Percentiles rank a stretch among this genome's conserved stretches.
phyloP scores from a whole-genome alignment of 2,329 filamentous ascomycete species.

The Monosporascus sp. region DNA sequence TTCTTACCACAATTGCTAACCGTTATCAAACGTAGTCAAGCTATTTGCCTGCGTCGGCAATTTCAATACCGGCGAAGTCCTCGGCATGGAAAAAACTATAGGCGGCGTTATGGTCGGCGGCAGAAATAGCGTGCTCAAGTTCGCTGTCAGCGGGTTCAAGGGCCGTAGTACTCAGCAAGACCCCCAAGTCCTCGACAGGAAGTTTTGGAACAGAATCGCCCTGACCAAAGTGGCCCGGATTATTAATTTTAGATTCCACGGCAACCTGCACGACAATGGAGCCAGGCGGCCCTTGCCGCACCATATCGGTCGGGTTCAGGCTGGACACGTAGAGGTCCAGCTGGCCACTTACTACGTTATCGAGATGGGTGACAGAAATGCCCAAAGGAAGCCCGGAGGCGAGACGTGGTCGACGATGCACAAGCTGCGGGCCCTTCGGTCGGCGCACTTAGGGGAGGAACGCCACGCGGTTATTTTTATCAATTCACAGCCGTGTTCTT shows the following conservation, averaged over 20 bases:
- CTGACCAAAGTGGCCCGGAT: slow-evolving; percentile 10
- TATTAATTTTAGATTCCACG: slow-evolving; percentile 14
- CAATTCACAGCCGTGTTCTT: slow-evolving; percentile 14
- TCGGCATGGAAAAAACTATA: slow-evolving; percentile 15
- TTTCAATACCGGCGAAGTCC: slow-evolving; percentile 9
- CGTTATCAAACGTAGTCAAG: background rate
- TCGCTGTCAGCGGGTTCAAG: slow-evolving; percentile 13
- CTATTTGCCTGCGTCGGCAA: background rate
- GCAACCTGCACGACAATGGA: slow-evolving; percentile 13
- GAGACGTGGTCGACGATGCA: slow-evolving; percentile 5
- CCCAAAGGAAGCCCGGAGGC: background rate
- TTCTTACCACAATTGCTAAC: background rate
- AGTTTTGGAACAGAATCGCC: slow-evolving; percentile 14
- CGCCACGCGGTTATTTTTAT: slow-evolving; percentile 14
- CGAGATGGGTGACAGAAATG: background rate
- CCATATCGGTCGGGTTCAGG: slow-evolving; percentile 16
- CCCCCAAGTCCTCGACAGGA: slow-evolving; percentile 9
- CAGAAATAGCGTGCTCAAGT: slow-evolving; percentile 10
- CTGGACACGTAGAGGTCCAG: slow-evolving; percentile 20
- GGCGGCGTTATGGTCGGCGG: slow-evolving; percentile 12
- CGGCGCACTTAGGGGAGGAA: slow-evolving; percentile 1
- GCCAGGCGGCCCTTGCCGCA: background rate
- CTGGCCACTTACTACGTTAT: slow-evolving; percentile 12
- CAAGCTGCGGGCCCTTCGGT: slow-evolving; percentile 6
- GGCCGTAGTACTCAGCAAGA: slow-evolving; percentile 4